phyloP scores from a whole-genome alignment of 805 yeast species.

The Metschnikowia gelsemii region DNA sequence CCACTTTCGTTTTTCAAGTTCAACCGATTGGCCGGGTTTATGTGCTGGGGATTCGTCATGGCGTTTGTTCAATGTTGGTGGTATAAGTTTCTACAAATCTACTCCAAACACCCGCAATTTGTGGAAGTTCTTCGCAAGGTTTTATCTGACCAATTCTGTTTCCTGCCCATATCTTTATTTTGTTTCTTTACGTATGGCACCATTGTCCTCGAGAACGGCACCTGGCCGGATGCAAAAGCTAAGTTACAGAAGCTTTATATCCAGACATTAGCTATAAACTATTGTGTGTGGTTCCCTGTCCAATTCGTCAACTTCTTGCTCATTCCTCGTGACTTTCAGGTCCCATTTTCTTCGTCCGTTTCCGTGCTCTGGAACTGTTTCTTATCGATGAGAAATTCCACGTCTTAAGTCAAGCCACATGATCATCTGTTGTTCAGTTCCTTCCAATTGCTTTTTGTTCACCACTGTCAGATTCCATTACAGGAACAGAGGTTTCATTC shows the following conservation, averaged over 20 bases:
- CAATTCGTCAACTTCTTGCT: constrained; percentile 72
- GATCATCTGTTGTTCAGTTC: background rate
- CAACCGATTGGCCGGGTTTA: constrained; percentile 71
- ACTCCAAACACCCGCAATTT: constrained; percentile 77
- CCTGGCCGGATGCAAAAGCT: constrained; percentile 56
- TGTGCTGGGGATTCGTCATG: constrained; percentile 82
- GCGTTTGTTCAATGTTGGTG: constrained; percentile 85
- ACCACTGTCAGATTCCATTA: background rate
- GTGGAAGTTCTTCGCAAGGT: constrained; percentile 85
- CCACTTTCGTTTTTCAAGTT: constrained; percentile 53
- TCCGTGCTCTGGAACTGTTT: constrained; percentile 95
- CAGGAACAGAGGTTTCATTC: no score
- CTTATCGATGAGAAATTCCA: constrained; percentile 69
- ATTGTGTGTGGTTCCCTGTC: constrained; percentile 79
- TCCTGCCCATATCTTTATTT: constrained; percentile 81
- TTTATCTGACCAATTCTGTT: constrained; percentile 83
- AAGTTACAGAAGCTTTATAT: constrained; percentile 69
- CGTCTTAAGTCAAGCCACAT: constrained; percentile 2
- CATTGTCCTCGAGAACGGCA: constrained; percentile 73
- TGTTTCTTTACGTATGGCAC: constrained; percentile 84
- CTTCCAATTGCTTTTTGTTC: background rate
- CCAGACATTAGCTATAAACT: constrained; percentile 64
- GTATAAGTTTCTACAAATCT: constrained; percentile 83
- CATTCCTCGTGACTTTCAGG: constrained; percentile 73
- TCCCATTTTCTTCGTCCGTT: constrained; percentile 82